Conservation (phyloP, 176 grass and related monocot species). For the Oryza australiensis region DNA sequence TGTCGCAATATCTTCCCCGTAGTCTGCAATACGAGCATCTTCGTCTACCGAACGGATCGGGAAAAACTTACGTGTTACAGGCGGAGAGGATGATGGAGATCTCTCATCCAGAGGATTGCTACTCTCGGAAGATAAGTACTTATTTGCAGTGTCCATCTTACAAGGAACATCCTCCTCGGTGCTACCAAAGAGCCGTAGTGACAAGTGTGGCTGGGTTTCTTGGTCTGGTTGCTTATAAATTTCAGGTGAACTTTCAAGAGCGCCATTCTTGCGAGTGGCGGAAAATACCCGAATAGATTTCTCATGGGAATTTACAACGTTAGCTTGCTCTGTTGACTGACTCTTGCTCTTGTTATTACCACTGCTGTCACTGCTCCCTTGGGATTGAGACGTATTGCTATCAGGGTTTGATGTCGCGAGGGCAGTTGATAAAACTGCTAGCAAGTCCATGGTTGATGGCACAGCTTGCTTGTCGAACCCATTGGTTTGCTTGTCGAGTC, state of each 20-base stretch:
- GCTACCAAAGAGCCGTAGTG: slow-evolving; percentile 67
- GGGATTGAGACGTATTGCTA: slow-evolving; percentile 69
- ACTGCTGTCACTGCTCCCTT: slow-evolving; percentile 90
- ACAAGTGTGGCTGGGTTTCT: slow-evolving; percentile 44
- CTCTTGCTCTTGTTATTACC: slow-evolving; percentile 84
- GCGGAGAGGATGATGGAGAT: slow-evolving; percentile 85
- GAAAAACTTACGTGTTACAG: slow-evolving; percentile 84
- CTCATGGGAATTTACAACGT: slow-evolving; percentile 56
- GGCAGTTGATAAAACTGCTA: slow-evolving; percentile 65
- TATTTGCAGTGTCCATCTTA: slow-evolving; percentile 65
- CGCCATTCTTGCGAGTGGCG: slow-evolving; percentile 36
- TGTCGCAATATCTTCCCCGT: slow-evolving; percentile 61
- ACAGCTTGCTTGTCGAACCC: slow-evolving; percentile 37
- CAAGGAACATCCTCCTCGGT: slow-evolving; percentile 60
- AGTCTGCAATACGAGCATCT: slow-evolving; percentile 43
- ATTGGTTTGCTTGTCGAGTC: slow-evolving; percentile 31
- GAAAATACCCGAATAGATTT: slow-evolving; percentile 41
- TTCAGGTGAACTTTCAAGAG: slow-evolving; percentile 33
- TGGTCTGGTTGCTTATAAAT: slow-evolving; percentile 35
- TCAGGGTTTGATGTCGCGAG: slow-evolving; percentile 60
- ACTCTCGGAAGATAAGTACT: slow-evolving; percentile 96
- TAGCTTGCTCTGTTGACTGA: slow-evolving; percentile 49
- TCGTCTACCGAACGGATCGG: slow-evolving; percentile 67
- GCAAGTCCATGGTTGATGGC: slow-evolving; percentile 68
- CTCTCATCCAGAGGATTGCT: slow-evolving; percentile 94